Evolutionary conservation across 495 filamentous ascomycete species (phyloP).

Genomic region (Chaetomium tenue): DNA sequence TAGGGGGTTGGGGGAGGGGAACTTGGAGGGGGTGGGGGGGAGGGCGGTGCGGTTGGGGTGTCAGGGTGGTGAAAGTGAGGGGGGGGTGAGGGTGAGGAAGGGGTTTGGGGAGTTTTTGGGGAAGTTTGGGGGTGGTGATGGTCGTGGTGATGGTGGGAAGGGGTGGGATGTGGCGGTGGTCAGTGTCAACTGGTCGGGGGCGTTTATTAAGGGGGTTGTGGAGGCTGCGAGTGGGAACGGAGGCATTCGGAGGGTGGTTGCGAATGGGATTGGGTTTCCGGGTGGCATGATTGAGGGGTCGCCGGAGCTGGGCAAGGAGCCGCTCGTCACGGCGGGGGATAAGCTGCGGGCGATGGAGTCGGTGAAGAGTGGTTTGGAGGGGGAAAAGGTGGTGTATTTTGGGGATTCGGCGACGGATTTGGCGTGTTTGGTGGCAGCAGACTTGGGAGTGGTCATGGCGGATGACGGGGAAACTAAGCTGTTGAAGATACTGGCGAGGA

Average conservation of each 20-base stretch:
- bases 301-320: constrained; percentile 26
- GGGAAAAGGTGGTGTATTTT: constrained; percentile 31
- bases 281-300: constrained; percentile 40
- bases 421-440: constrained; percentile 39
- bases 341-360: constrained; percentile 29
- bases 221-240: neutral
- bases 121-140: neutral
- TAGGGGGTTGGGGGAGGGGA: constrained; percentile 21
- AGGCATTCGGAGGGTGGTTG: constrained; percentile 19
- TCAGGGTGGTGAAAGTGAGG: constrained; percentile 24
- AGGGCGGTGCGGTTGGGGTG: constrained; percentile 21
- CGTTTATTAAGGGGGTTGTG: constrained; percentile 41
- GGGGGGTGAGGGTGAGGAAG: constrained; percentile 32
- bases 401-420: constrained; percentile 41
- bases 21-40: constrained; percentile 31
- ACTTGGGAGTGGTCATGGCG: constrained; percentile 41
- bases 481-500: constrained; percentile 36
- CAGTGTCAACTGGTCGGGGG: constrained; percentile 47
- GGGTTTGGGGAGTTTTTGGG: constrained; percentile 40
- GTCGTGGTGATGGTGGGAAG: neutral
- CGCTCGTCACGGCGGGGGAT: constrained; percentile 29
- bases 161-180: constrained; percentile 39
- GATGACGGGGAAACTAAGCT: constrained; percentile 38
- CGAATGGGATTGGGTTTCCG: constrained; percentile 35
- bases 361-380: neutral